Evolutionary conservation across 305 asterid species (phyloP).

Genomic region (Lippia alba): DNA sequence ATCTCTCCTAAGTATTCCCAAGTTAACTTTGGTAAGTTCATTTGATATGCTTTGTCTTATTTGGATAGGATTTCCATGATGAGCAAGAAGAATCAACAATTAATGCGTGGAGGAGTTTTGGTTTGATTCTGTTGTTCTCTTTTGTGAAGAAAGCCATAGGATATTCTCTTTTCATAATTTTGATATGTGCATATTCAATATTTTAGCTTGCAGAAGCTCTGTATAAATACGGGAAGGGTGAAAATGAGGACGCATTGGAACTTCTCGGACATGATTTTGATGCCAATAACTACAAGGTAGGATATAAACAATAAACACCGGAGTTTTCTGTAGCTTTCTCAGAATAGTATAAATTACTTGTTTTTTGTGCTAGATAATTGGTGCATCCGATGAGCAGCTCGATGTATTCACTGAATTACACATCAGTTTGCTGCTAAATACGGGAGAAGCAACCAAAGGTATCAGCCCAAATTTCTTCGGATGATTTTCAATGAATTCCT

Average conservation of each 20-base stretch:
- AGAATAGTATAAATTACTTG: slow-evolving; percentile 6
- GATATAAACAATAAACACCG: slow-evolving; percentile 8
- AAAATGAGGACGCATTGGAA: slow-evolving; percentile 62
- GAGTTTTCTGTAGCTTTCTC: neutral
- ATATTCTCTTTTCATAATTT: neutral
- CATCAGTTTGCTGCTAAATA: slow-evolving; percentile 58
- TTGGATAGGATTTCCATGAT: slow-evolving; percentile 62
- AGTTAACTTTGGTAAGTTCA: neutral
- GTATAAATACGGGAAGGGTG: slow-evolving; percentile 73
- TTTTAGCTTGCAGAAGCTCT: slow-evolving; percentile 91
- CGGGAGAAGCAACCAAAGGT: slow-evolving; percentile 69
- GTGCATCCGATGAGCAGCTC: slow-evolving; percentile 95
- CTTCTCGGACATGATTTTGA: slow-evolving; percentile 72
- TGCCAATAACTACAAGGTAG: slow-evolving; percentile 72
- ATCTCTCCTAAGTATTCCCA: neutral
- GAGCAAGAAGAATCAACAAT: slow-evolving; percentile 74
- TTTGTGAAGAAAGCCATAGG: neutral
- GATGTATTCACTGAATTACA: slow-evolving; percentile 87
- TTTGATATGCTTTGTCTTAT: slow-evolving; percentile 1
- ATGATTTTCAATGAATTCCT: slow-evolving; percentile 1
- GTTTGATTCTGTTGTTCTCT: slow-evolving; percentile 50
- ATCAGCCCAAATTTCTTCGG: slow-evolving; percentile 19
- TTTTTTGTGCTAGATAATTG: slow-evolving; percentile 65
- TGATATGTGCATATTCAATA: slow-evolving; percentile 24
- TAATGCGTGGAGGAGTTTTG: slow-evolving; percentile 68